Base-by-base conservation (phyloP, 805 yeast genomes). In the Candida adriatica region DNA sequence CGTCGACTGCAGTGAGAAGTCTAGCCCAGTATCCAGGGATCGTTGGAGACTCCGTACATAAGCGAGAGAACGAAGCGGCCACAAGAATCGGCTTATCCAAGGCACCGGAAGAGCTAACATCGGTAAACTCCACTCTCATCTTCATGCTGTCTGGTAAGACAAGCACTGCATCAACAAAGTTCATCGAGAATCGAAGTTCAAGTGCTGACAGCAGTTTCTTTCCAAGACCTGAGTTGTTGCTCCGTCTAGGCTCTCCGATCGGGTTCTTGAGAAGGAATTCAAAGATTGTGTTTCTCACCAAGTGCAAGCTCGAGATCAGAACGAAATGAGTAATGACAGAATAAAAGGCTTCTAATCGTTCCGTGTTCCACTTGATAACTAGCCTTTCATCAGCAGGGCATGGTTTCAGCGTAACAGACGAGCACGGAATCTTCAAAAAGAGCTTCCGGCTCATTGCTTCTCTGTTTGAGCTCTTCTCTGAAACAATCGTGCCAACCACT, bases 41-140 rank as follows among this genome's bases (percentile, higher is more conserved):
- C 0, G 66, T 56, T 1, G 81, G 78, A 0, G 80, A 74, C 30
- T 70, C 73, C 1, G 70, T 70, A 37, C 75, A 59, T 4, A 68
- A 32, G 29, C 81, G 55, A 4, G 61, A 31, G 29, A 62, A 58
- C 4, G 52, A 52, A 4, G 67, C 55, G 10, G 31, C 34, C 1
- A 60, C 14, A 2, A 32, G 28, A 1, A 59, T 14, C 6, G 57
- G 48, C 1, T 48, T 37, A 3, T 40, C 31, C 6, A 49, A 37
- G 6, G 42, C 41, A 1, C 53, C 38, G 5, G 36, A 27, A 1
- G 57, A 29, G 13, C 35, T 46, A 1, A 55, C 25, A 6, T 51
- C 53, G 6, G 62, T 51, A 0, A 61, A 17, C 40, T 77, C 82
- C 1, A 73, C 8, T 41, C 67, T 67, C 13, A 71, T 42, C 16